These are phyloP conservation scores for Ophiobolus disseminans DNA, from an alignment of 2,329 filamentous ascomycete genomes.

Conservation along the genomic window DNA sequence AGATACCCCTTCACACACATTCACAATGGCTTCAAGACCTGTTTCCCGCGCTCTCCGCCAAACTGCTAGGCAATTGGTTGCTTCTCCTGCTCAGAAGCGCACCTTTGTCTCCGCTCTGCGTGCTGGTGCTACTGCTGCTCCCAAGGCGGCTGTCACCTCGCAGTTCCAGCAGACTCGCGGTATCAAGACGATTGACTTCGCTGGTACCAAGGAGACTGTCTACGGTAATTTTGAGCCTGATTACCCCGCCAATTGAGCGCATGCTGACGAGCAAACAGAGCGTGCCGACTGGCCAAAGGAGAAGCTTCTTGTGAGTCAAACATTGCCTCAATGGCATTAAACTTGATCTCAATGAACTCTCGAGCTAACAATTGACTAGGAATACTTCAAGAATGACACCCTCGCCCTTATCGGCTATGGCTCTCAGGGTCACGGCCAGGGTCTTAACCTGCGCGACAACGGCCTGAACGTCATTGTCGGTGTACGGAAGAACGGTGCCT, in stretches of 20 bases:
- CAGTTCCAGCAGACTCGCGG: constrained; percentile 77
- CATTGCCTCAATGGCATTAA: constrained; percentile 24
- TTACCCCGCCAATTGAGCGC: constrained; percentile 22
- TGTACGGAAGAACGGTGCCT: constrained; percentile 97
- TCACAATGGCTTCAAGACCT: constrained; percentile 79
- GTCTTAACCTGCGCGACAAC: constrained; percentile 99
- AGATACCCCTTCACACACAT: constrained; percentile 47
- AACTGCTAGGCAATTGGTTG: constrained; percentile 63
- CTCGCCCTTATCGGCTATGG: constrained; percentile 98
- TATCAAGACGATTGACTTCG: constrained; percentile 99
- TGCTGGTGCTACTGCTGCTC: constrained; percentile 54
- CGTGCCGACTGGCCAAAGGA: constrained; percentile 97
- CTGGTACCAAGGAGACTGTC: constrained; percentile 91
- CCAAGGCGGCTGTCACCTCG: constrained; percentile 54
- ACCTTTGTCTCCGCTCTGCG: constrained; percentile 65
- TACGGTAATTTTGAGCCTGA: constrained; percentile 68
- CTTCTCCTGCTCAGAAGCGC: constrained; percentile 60
- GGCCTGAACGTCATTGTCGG: constrained; percentile 98
- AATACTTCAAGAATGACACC: constrained; percentile 99
- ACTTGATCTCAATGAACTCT: constrained; percentile 10
- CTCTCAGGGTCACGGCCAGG: constrained; percentile 98
- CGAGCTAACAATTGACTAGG: constrained; percentile 60
- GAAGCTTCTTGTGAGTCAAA: constrained; percentile 85
- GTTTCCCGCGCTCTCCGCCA: constrained; percentile 68
- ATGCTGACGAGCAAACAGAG: constrained; percentile 64